These are phyloP conservation scores for Thelephora terrestris DNA, from an alignment of 1,284 basidiomycete species.

Conservation along the genomic window DNA sequence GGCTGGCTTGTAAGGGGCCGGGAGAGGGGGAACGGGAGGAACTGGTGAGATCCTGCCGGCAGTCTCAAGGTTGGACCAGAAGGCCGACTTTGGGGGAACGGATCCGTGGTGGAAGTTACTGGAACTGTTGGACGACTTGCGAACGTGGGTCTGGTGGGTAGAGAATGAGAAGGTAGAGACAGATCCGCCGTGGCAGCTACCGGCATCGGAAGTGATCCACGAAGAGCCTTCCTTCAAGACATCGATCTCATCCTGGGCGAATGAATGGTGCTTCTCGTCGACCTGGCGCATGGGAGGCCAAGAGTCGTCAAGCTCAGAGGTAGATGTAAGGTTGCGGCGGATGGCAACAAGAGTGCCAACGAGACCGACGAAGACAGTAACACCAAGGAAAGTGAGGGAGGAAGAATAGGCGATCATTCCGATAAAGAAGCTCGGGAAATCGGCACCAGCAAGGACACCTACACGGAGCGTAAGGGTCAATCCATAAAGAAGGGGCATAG, in stretches of 20 bases:
- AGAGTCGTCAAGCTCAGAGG: conserved; percentile 38
- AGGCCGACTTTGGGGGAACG: conserved; percentile 45
- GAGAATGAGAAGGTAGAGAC: conserved; percentile 63
- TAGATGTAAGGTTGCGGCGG: conserved; percentile 46
- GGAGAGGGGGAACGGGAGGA: conserved; percentile 56
- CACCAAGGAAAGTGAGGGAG: conserved; percentile 41
- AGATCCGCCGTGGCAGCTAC: conserved; percentile 42
- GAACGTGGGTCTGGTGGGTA: conserved; percentile 35
- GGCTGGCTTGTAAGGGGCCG: conserved; percentile 41
- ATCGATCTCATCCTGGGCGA: conserved; percentile 58
- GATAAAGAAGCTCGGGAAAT: conserved; percentile 43
- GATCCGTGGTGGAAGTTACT: conserved; percentile 33
- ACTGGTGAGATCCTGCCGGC: conserved; percentile 26
- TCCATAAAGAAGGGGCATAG: background rate
- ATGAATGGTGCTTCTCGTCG: conserved; percentile 46
- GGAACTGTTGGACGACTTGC: conserved; percentile 20
- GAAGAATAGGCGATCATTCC: conserved; percentile 49
- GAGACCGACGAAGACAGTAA: conserved; percentile 41
- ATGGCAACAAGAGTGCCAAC: conserved; percentile 50
- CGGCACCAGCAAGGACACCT: conserved; percentile 39
- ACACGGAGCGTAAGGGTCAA: background rate
- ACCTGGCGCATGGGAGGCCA: conserved; percentile 45
- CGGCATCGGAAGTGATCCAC: conserved; percentile 59
- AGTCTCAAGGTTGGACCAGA: conserved; percentile 45
- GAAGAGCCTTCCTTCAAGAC: conserved; percentile 59